Evolutionary conservation across 352 stramenopile genomes (phyloP).

Genomic region (Phytophthora chlamydospora): DNA sequence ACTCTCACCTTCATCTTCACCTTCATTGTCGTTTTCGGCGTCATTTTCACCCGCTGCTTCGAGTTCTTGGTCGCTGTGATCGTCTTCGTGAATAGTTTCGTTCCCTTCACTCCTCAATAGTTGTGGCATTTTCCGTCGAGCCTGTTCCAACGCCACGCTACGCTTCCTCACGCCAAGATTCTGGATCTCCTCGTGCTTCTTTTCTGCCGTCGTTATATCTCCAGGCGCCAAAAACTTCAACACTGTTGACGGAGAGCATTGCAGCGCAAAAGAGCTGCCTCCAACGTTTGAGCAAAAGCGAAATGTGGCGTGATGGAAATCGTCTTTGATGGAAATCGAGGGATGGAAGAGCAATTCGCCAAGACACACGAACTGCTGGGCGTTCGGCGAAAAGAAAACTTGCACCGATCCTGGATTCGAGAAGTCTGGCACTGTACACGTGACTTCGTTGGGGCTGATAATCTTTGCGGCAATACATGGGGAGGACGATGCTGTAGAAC

Average conservation of each 20-base stretch:
- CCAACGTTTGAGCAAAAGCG: conserved; percentile 74
- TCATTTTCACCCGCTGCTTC: background rate
- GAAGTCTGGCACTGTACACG: conserved; percentile 66
- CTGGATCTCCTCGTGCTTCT: conserved; percentile 34
- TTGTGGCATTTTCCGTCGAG: background rate
- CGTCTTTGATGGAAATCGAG: conserved; percentile 58
- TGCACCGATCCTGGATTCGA: conserved; percentile 38
- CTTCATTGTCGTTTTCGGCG: background rate
- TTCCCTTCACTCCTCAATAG: background rate
- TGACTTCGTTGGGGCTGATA: conserved; percentile 50
- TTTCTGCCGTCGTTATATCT: conserved; percentile 55
- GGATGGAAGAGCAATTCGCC: conserved; percentile 64
- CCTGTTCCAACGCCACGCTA: conserved; percentile 21
- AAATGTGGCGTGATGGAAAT: conserved; percentile 32
- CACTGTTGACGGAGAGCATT: conserved; percentile 62
- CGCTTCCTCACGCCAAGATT: conserved; percentile 28
- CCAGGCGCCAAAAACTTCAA: conserved; percentile 43
- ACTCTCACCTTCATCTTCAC: background rate
- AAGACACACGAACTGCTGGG: conserved; percentile 75
- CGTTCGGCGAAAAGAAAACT: conserved; percentile 73
- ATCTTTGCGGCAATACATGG: conserved; percentile 63
- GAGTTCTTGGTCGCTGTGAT: conserved; percentile 20
- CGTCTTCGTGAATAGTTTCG: conserved; percentile 23
- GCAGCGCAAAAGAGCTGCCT: conserved; percentile 54
- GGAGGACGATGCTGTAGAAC: conserved; percentile 13